Evolutionary conservation across 208 protist genomes (phyloP), one percentile per base, ranked within the genome.

Genomic region (Novymonas esmeraldas): DNA sequence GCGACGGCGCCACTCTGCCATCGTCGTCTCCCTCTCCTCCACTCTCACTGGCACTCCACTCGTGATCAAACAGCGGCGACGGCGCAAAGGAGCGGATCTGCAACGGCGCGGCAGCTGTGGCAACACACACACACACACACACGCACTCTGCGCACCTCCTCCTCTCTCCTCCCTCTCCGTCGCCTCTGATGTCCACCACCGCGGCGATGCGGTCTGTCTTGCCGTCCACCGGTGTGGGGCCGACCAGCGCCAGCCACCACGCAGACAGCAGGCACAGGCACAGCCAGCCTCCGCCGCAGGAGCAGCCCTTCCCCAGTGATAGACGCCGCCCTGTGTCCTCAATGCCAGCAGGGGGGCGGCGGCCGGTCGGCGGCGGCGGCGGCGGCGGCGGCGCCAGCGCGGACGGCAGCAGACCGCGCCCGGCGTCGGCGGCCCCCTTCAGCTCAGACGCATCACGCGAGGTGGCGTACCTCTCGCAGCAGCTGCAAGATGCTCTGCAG

Each of bases 391-490:
- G n/a, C n/a, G n/a, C n/a, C 10, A 45, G 39, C 11, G 16, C 10
- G 9, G 39, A 16, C 39, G 39, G 39, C 11, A 16, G 39, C 11
- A 59, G 6, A 44, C 54, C n/a, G 36, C 54, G 36, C 7, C n/a
- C 34, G 22, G 18, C 54, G 44, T 22, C 52, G 29, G 14, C 48
- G 52, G 18, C 18, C 45, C 9, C 28, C 29, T 20, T 56, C 26
- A 16, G 29, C 29, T 0, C 52, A 58, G 28, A 11, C 44, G 9
- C 14, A 42, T 45, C 55, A 1, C 65, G 61, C 50, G 82, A 89
- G 42, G 62, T 73, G 41, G 51, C 66, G 49, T 81, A 78, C 54
- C 70, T 93, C 22, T 55, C 78, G 9, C 76, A 89, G 54, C 72
- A 87, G 59, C 64, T 87, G 3, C 41, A 56, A 3, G 74, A 80